Percentiles rank a stretch among this genome's conserved stretches.
These are phyloP conservation scores for Fusarium decemcellulare DNA, from an alignment of 2,329 filamentous ascomycete genomes.

Conservation along the genomic window DNA sequence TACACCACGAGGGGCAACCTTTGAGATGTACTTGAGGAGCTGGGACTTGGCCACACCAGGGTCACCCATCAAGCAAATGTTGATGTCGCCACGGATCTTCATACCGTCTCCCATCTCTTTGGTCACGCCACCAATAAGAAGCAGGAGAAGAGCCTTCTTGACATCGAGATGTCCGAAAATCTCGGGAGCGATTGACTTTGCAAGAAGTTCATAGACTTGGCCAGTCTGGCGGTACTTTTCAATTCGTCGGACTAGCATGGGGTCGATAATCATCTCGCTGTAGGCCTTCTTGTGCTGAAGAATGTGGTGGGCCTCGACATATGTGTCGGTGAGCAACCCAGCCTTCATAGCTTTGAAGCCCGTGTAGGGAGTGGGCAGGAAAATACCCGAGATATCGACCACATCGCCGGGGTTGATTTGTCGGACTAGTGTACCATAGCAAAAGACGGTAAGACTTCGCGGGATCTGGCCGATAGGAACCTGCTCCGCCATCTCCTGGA, in stretches of 20 bases:
- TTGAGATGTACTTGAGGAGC: slow-evolving; percentile 97
- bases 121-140: slow-evolving; percentile 94
- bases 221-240: slow-evolving; percentile 87
- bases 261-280: slow-evolving; percentile 89
- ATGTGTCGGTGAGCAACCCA: slow-evolving; percentile 96
- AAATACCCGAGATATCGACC: slow-evolving; percentile 94
- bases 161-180: slow-evolving; percentile 98
- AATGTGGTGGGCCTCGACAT: slow-evolving; percentile 93
- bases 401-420: slow-evolving; percentile 95
- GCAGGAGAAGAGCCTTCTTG: slow-evolving; percentile 96
- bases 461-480: slow-evolving; percentile 98
- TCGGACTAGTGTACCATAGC: slow-evolving; percentile 87
- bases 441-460: slow-evolving; percentile 89
- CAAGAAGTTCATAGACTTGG: slow-evolving; percentile 95
- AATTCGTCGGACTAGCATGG: slow-evolving; percentile 84
- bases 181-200: slow-evolving; percentile 96
- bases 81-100: slow-evolving; percentile 99
- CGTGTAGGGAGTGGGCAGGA: slow-evolving; percentile 98
- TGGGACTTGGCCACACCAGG: slow-evolving; percentile 99
- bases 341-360: slow-evolving; percentile 98
- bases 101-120: slow-evolving; percentile 99
- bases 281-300: slow-evolving; percentile 99
- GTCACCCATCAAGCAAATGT: slow-evolving; percentile 99
- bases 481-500: slow-evolving; percentile 99
- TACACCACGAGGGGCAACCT: slow-evolving; percentile 93